Evolutionary conservation across 164 flowering plant species (phyloP).

Genomic region (Vitis riparia): DNA sequence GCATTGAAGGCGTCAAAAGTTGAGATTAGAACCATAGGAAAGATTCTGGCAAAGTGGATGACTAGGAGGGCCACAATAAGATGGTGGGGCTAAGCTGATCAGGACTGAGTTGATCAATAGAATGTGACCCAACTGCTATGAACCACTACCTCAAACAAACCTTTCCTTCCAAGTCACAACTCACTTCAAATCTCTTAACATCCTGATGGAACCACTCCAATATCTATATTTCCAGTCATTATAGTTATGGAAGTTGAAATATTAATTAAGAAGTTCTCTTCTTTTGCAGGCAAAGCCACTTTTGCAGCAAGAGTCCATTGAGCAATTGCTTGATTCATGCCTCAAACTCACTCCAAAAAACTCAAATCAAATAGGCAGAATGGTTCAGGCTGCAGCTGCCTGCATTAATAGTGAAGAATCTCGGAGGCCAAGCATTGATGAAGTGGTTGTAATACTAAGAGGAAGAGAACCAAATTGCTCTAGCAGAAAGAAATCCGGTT

Average conservation of each 20-base stretch:
- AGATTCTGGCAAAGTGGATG: too few relatives aligned
- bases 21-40: too few relatives aligned
- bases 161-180: neutral
- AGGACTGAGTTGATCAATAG: too few relatives aligned
- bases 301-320: constrained; percentile 45
- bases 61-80: too few relatives aligned
- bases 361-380: constrained; percentile 40
- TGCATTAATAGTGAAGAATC: constrained; percentile 74
- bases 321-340: constrained; percentile 60
- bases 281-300: constrained; percentile 76
- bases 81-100: too few relatives aligned
- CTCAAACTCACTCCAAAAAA: constrained; percentile 39
- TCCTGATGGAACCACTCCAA: too few relatives aligned
- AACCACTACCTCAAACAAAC: too few relatives aligned
- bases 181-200: neutral
- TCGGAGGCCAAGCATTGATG: constrained; percentile 55
- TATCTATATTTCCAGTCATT: too few relatives aligned
- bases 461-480: constrained; percentile 38
- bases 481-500: constrained; percentile 28
- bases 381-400: constrained; percentile 73
- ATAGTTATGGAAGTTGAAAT: neutral
- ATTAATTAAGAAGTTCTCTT: neutral
- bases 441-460: constrained; percentile 52
- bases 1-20: too few relatives aligned
- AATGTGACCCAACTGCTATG: too few relatives aligned